Evolutionary conservation across 2,329 filamentous ascomycete genomes (phyloP).

Genomic region (Aspergillus texensis): DNA sequence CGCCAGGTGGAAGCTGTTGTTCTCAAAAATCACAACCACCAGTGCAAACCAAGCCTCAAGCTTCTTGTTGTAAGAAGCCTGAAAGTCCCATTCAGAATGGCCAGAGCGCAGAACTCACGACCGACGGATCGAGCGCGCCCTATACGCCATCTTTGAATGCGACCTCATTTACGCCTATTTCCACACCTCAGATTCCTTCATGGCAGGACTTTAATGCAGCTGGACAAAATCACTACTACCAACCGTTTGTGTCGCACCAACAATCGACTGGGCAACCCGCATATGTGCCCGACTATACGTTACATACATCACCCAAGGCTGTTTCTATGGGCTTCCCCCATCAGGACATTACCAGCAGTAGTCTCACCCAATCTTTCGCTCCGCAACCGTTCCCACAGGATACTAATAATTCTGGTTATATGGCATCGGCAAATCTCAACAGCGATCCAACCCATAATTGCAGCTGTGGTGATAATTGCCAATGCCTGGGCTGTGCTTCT

Average conservation of each 20-base stretch:
- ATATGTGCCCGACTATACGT: constrained; percentile 22
- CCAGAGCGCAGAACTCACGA: neutral
- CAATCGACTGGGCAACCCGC: constrained; percentile 10
- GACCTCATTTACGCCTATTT: constrained; percentile 19
- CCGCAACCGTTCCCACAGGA: constrained; percentile 14
- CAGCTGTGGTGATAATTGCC: constrained; percentile 48
- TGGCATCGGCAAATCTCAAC: constrained; percentile 10
- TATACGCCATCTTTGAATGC: constrained; percentile 16
- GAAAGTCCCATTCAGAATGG: constrained; percentile 3
- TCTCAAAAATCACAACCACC: constrained; percentile 23
- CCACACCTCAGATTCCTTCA: constrained; percentile 19
- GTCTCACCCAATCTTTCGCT: constrained; percentile 21
- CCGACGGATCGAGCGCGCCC: constrained; percentile 1
- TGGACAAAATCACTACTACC: constrained; percentile 18
- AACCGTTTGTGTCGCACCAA: constrained; percentile 19
- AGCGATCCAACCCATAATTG: constrained; percentile 39
- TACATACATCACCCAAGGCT: constrained; percentile 15
- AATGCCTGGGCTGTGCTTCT: constrained; percentile 49
- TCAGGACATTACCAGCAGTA: constrained; percentile 18
- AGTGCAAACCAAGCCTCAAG: constrained; percentile 12
- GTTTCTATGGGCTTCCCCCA: constrained; percentile 18
- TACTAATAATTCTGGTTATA: constrained; percentile 11
- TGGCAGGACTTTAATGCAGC: constrained; percentile 27
- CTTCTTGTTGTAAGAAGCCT: constrained; percentile 35
- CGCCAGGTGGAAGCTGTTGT: constrained; percentile 28